Percentiles rank a stretch among this genome's conserved stretches.
These are phyloP conservation scores for Leccinum uliginosum DNA, from an alignment of 768 basidiomycete genomes.

Conservation along the genomic window DNA sequence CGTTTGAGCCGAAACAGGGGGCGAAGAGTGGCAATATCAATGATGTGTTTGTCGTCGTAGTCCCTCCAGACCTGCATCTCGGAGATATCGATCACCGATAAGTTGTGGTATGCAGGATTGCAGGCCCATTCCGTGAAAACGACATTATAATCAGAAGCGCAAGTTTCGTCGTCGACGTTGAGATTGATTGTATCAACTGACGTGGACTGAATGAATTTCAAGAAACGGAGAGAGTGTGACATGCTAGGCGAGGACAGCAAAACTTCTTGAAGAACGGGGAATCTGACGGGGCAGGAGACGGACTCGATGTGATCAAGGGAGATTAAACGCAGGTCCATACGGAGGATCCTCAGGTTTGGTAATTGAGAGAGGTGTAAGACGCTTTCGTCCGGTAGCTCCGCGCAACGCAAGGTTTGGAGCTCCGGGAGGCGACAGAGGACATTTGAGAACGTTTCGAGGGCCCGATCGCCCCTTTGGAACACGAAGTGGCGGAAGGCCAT, in stretches of 20 bases:
- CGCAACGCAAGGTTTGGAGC: conserved; percentile 23
- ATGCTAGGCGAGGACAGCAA: conserved; percentile 22
- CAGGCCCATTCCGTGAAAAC: conserved; percentile 24
- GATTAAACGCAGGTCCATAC: conserved; percentile 25
- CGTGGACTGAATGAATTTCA: conserved; percentile 25
- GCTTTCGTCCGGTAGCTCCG: conserved; percentile 23
- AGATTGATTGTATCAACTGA: conserved; percentile 30
- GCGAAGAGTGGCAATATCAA: conserved; percentile 20
- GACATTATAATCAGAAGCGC: conserved; percentile 20
- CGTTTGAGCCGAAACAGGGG: conserved; percentile 24
- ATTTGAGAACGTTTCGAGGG: conserved; percentile 21
- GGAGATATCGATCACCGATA: conserved; percentile 26
- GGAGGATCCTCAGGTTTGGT: conserved; percentile 20
- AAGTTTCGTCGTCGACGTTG: conserved; percentile 29
- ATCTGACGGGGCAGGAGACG: conserved; percentile 6
- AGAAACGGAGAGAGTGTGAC: conserved; percentile 20
- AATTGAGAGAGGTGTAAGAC: conserved; percentile 21
- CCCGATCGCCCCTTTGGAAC: conserved; percentile 22
- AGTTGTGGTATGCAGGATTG: conserved; percentile 20
- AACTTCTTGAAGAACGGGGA: conserved; percentile 22
- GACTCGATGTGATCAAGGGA: conserved; percentile 21
- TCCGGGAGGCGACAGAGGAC: conserved; percentile 22
- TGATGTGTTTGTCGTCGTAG: conserved; percentile 29
- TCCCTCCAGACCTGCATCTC: conserved; percentile 29
- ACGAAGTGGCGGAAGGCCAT: conserved; percentile 29